Evolutionary conservation across 306 rosid species (phyloP).

Genomic region (Vigna unguiculata): DNA sequence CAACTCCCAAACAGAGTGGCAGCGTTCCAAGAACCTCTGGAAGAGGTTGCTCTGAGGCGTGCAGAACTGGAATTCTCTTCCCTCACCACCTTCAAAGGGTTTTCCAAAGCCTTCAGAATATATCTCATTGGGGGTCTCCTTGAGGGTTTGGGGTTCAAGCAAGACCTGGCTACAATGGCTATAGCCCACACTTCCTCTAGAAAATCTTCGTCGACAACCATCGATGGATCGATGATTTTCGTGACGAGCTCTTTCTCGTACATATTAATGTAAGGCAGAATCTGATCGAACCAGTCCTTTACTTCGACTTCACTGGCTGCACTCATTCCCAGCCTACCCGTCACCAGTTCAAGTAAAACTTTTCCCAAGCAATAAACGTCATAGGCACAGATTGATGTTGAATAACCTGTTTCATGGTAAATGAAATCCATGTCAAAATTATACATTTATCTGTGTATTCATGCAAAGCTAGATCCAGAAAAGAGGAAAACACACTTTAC

Average conservation of each 20-base stretch:
- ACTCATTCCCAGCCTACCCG: constrained; percentile 86
- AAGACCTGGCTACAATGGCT: constrained; percentile 93
- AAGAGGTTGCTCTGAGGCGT: constrained; percentile 75
- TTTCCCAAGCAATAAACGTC: constrained; percentile 97
- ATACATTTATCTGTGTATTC: background rate
- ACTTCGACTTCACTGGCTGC: constrained; percentile 62
- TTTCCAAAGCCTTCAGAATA: constrained; percentile 89
- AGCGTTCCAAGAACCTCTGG: constrained; percentile 96
- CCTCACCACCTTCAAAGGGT: constrained; percentile 91
- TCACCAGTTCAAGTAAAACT: constrained; percentile 87
- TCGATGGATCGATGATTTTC: constrained; percentile 81
- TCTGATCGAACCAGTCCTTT: constrained; percentile 72
- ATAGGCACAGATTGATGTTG: constrained; percentile 72
- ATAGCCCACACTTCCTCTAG: constrained; percentile 98
- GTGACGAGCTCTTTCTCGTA: constrained; percentile 83
- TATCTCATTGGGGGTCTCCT: constrained; percentile 90
- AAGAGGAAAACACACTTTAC: constrained; percentile 2
- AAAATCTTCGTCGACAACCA: constrained; percentile 88
- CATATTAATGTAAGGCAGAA: constrained; percentile 70
- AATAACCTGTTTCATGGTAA: constrained; percentile 65
- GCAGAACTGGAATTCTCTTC: constrained; percentile 82
- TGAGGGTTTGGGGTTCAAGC: constrained; percentile 86
- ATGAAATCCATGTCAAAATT: background rate
- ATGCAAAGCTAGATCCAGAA: constrained; percentile 3
- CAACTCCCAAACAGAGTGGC: constrained; percentile 93